These are phyloP conservation scores for Macrophomina phaseolina DNA, from an alignment of 2,329 filamentous ascomycete genomes.

Conservation along the genomic window DNA sequence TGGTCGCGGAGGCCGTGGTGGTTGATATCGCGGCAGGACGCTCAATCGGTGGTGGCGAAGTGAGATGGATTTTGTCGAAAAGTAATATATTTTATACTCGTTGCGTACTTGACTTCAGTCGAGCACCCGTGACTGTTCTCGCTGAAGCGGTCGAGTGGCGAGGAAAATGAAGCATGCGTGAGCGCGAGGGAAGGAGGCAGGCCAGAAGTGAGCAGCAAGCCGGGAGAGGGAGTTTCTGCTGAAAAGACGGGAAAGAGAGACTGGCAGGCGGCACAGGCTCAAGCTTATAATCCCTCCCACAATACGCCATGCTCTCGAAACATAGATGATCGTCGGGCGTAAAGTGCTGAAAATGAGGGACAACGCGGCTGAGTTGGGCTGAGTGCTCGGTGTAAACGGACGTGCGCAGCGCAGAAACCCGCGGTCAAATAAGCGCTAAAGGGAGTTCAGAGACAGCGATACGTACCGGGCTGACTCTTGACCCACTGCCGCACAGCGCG, in stretches of 20 bases:
- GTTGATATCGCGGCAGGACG: not conserved
- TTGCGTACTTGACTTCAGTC: not conserved
- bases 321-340: constrained; percentile 4
- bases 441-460: constrained; percentile 1
- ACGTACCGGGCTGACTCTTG: constrained; percentile 13
- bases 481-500: not conserved
- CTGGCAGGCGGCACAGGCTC: not conserved
- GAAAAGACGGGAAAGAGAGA: not conserved
- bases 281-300: not conserved
- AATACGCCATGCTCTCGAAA: constrained; percentile 2
- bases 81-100: not conserved
- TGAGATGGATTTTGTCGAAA: not conserved
- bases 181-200: not conserved
- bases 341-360: constrained; percentile 9
- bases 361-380: constrained; percentile 22
- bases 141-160: not conserved
- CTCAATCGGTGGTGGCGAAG: not conserved
- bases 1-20: constrained; percentile 1
- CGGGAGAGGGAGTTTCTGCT: not conserved
- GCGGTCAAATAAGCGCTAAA: constrained; percentile 8
- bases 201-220: not conserved
- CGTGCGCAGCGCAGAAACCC: constrained; percentile 16
- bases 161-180: not conserved
- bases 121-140: not conserved
- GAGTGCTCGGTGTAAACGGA: constrained; percentile 4